Base-by-base conservation (phyloP, 2,329 filamentous ascomycete species). In the Dissoconium aciculare region DNA sequence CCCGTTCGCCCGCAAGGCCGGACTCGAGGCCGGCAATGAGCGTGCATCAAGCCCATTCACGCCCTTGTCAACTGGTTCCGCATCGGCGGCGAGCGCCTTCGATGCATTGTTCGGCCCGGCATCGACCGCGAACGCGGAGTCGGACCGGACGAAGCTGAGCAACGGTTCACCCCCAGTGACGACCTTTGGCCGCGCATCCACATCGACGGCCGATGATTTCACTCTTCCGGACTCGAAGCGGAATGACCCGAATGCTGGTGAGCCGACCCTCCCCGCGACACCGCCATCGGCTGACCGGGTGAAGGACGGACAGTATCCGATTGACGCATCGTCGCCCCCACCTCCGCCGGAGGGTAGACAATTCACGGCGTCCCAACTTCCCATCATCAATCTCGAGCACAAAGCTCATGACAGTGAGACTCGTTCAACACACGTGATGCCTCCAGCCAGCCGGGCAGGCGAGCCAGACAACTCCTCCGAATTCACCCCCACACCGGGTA, bases 1-100 rank as follows among this genome's bases (percentile, higher is more conserved):
- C 52, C 89, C 89, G 1, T 98, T 98, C 64, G 94, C 94, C 63
- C 75, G 83, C 49, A 67, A 66, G 35, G 59, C 63, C 8, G 46
- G 46, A 21, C 37, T 35, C 11, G 43, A 47, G 15, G 41, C 31
- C n/a, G 28, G 37, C n/a, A 32, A 35, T 3, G 34, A 44, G 17
- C 39, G 44, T 10, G 32, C 45, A 6, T 36, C 39, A 9, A 50
- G 44, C 24, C 45, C 45, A 9, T 40, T 39, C 14, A 23, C 40
- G 6, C 29, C 32, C 5, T 17, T 38, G 15, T 14, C 21, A 12
- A 15, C 15, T 11, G 11, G 26, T 11, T 28, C 33, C 14, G 49
- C 46, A 17, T 50, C 51, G 8, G 53, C 42, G 5, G 49, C 50
- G 5, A 54, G 50, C 33, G 52, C 52, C 1, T 55, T 55, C 17